Evolutionary conservation across 2,329 filamentous ascomycete species (phyloP).

Genomic region (Fusarium tupiense): DNA sequence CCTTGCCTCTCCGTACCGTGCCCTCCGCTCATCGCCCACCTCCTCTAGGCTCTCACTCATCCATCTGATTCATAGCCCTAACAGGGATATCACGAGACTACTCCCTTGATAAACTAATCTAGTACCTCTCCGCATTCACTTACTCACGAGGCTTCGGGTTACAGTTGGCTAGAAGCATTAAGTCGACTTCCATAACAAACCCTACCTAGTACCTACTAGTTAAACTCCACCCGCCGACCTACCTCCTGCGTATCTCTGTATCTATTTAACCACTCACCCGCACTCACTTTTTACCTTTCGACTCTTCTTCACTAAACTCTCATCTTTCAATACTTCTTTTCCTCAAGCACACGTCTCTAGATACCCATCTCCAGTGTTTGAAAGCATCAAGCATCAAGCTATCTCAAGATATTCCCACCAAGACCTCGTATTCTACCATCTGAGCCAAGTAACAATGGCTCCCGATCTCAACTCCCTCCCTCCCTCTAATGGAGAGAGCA

Average conservation of each 20-base stretch:
- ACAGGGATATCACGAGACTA: constrained; percentile 24
- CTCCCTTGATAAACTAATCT: constrained; percentile 1
- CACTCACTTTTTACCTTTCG: neutral
- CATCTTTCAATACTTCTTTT: neutral
- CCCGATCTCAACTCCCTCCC: constrained; percentile 80
- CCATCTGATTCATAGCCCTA: constrained; percentile 20
- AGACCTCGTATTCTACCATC: neutral
- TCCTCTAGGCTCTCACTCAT: constrained; percentile 1
- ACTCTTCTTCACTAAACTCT: neutral
- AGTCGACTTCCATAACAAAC: neutral
- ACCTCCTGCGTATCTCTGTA: neutral
- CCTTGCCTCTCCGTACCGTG: constrained; percentile 8
- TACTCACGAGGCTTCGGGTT: constrained; percentile 21
- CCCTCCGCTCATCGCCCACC: neutral
- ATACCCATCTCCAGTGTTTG: neutral
- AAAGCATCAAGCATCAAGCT: neutral
- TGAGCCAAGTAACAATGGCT: constrained; percentile 61
- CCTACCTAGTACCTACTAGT: neutral
- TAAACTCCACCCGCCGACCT: neutral
- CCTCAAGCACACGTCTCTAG: neutral
- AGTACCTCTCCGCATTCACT: constrained; percentile 23
- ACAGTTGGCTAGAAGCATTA: constrained; percentile 19
- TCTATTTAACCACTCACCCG: constrained; percentile 21
- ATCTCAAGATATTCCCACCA: neutral
- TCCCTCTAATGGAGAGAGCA: constrained; percentile 55